Conservation (phyloP, 2,329 filamentous ascomycete species). For the Cladosporium sp. region DNA sequence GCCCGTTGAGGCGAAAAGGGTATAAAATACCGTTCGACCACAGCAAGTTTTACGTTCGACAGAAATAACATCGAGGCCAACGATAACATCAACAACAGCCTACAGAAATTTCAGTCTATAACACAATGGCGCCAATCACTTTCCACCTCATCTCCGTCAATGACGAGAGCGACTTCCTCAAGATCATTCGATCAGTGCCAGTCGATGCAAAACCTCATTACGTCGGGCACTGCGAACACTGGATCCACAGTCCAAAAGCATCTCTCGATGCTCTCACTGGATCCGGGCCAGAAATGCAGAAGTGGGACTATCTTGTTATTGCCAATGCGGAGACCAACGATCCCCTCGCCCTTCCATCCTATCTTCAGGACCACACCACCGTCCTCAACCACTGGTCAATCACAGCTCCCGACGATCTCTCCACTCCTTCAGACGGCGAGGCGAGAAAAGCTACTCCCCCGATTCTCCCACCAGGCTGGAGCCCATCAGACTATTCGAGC, state of each 20-base stretch:
- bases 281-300: constrained; percentile 12
- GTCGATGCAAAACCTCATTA: constrained; percentile 19
- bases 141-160: constrained; percentile 23
- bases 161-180: constrained; percentile 17
- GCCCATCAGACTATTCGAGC: constrained; percentile 21
- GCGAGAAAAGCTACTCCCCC: constrained; percentile 4
- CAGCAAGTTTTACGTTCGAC: not conserved
- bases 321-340: not conserved
- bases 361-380: not conserved
- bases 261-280: constrained; percentile 24
- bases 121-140: constrained; percentile 27
- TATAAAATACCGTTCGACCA: not conserved
- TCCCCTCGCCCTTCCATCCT: constrained; percentile 3
- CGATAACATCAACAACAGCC: not conserved
- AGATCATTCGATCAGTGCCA: constrained; percentile 5
- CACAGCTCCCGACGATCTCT: constrained; percentile 20
- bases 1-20: not conserved
- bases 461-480: constrained; percentile 25
- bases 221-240: constrained; percentile 26
- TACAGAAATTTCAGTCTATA: not conserved
- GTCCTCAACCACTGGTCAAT: constrained; percentile 23
- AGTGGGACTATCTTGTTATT: constrained; percentile 27
- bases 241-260: constrained; percentile 26
- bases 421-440: constrained; percentile 7
- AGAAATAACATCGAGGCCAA: not conserved